Percentiles rank a stretch among this genome's conserved stretches.
Evolutionary conservation across 805 yeast genomes (phyloP).

Genomic region (Grigorovia transvaalensis): DNA sequence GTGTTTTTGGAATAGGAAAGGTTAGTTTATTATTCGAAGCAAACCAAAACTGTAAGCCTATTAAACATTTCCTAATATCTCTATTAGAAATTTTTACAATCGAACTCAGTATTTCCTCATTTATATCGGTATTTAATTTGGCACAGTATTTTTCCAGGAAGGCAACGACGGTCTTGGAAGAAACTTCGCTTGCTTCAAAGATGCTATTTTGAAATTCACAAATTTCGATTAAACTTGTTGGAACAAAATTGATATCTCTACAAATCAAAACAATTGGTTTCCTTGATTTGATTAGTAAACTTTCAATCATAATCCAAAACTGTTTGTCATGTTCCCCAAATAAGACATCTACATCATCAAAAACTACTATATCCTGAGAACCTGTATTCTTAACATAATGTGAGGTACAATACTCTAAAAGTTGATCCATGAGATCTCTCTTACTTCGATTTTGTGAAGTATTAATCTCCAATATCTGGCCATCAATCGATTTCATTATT

Average conservation of each 20-base stretch:
- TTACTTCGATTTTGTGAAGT: slow-evolving; percentile 63
- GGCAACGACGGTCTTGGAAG: slow-evolving; percentile 17
- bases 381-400: slow-evolving; percentile 52
- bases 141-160: slow-evolving; percentile 29
- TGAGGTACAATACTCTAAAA: slow-evolving; percentile 77
- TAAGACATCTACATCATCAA: slow-evolving; percentile 79
- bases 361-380: slow-evolving; percentile 55
- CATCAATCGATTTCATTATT: slow-evolving; percentile 47
- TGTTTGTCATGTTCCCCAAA: slow-evolving; percentile 65
- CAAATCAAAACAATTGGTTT: slow-evolving; percentile 67
- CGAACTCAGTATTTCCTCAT: slow-evolving; percentile 20
- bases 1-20: neutral
- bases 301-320: slow-evolving; percentile 68
- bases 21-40: slow-evolving; percentile 2
- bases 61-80: slow-evolving; percentile 41
- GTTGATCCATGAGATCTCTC: slow-evolving; percentile 51
- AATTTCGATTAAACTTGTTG: slow-evolving; percentile 36
- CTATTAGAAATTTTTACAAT: slow-evolving; percentile 21
- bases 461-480: slow-evolving; percentile 75
- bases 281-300: slow-evolving; percentile 48
- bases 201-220: slow-evolving; percentile 36
- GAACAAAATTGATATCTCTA: slow-evolving; percentile 38
- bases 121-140: slow-evolving; percentile 28
- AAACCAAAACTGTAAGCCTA: slow-evolving; percentile 33
- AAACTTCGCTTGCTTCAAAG: slow-evolving; percentile 22